Evolutionary conservation across 805 yeast species (phyloP), one percentile per base, ranked within the genome.

Genomic region (Priceomyces haplophilus): DNA sequence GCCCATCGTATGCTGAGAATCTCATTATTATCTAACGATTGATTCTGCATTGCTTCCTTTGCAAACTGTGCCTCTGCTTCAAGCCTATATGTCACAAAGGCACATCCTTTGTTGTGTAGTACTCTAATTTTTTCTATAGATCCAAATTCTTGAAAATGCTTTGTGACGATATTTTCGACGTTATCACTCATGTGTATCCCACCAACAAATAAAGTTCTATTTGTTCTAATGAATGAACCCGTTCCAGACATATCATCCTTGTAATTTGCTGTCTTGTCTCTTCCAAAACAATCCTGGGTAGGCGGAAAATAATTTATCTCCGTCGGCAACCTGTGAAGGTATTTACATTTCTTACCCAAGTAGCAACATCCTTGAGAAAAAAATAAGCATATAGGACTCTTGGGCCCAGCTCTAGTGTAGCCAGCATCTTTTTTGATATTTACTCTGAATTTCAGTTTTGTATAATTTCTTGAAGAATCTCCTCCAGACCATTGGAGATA

Each of bases 201-300:
- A 10, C 95, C 93, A 2, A 91, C 77, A 56, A 83, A 90, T 1
- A 91, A 59, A 0, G 97, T 88, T 41, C 81, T 65, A 57, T 89
- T 90, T n/a, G 70, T 69, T 29, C 71, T 65, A 51, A 76, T 72
- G 57, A 91, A 82, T 18, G 88, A 81, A 0, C 98, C 99, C 3
- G 89, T 83, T 25, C 99, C 99, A 21, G 85, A 80, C 97, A 89
- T 89, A 62, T 91, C 98, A 50, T 91, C 97, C 51, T 89, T 68
- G 54, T 87, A 88, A 37, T 80, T 85, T 1, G 85, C 72, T 48
- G 84, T 84, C 60, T 85, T 88, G 55, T 87, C 96, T 45, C 99
- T 69, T 1, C 97, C 98, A 70, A 91, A 91, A 55, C 97, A 90
- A 63, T 91, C 99, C 19, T 79, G 72, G 0, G 88, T 79, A 1